A percentile compares a stretch with the other conserved stretches of the same genome.
Conservation (phyloP, 2,329 filamentous ascomycete species). For the Venturia nashicola region DNA sequence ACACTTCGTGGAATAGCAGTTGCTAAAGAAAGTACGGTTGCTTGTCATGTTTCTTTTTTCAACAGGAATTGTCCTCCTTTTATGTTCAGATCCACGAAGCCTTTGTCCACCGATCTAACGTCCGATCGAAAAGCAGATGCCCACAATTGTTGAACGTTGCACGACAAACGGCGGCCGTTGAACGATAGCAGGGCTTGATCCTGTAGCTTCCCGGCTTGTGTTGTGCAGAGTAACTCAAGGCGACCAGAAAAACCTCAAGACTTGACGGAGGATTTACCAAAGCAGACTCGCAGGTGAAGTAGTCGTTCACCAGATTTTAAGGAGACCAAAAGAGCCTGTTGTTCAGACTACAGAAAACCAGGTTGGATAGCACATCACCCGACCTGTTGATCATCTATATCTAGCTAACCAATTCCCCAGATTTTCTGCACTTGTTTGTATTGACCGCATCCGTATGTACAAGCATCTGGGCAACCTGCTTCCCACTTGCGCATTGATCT, state of each 20-base stretch:
- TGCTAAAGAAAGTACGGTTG: background rate
- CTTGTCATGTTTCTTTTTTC: background rate
- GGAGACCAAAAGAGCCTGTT: background rate
- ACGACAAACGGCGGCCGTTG: conserved; percentile 1
- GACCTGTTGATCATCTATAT: background rate
- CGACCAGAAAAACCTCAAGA: background rate
- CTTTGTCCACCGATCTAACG: background rate
- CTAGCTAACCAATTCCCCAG: background rate
- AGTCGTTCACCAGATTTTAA: background rate
- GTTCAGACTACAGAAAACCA: background rate
- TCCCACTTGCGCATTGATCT: background rate
- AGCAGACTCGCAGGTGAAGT: background rate
- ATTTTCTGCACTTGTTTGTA: background rate
- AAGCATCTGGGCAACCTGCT: background rate
- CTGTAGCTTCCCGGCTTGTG: background rate
- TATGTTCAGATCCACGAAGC: background rate
- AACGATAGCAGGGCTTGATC: background rate
- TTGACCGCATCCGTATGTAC: background rate
- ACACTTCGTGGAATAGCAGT: background rate
- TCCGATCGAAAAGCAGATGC: conserved; percentile 1
- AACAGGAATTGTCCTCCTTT: background rate
- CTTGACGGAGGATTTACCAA: background rate
- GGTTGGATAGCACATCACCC: background rate
- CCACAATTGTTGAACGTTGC: conserved; percentile 1
- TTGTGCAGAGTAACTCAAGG: background rate